Conservation (phyloP, 805 yeast genomes). For the Nakazawaea ishiwadae region DNA sequence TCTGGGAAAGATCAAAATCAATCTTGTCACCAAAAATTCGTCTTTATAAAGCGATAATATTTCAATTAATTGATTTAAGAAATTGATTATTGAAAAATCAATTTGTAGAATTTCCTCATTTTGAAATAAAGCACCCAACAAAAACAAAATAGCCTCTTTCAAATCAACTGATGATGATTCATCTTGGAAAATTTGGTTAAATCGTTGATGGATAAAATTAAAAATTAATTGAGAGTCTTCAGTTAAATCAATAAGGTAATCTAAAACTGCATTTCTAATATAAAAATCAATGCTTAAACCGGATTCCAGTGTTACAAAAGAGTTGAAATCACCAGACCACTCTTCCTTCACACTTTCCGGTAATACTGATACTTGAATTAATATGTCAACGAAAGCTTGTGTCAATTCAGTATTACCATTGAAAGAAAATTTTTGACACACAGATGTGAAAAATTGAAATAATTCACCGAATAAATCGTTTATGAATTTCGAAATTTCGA, state of each 20-base stretch:
- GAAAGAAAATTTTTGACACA: conserved; percentile 17
- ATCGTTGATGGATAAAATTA: conserved; percentile 16
- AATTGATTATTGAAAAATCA: conserved; percentile 18
- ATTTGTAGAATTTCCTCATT: conserved; percentile 28
- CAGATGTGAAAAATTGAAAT: conserved; percentile 25
- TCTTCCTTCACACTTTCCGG: conserved; percentile 38
- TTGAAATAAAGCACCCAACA: conserved; percentile 37
- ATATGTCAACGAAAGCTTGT: conserved; percentile 20
- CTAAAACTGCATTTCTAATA: conserved; percentile 59
- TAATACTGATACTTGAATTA: conserved; percentile 35
- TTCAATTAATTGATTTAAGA: conserved; percentile 18
- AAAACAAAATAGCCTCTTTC: conserved; percentile 36
- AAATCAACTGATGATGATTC: neutral
- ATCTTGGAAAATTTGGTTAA: conserved; percentile 12
- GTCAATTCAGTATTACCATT: conserved; percentile 13
- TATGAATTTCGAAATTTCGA: conserved; percentile 19
- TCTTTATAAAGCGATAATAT: conserved; percentile 17
- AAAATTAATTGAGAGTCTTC: conserved; percentile 24
- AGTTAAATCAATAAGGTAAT: conserved; percentile 47
- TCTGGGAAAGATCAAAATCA: conserved; percentile 50
- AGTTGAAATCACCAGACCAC: conserved; percentile 60
- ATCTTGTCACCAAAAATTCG: conserved; percentile 42
- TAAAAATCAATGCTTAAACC: conserved; percentile 55
- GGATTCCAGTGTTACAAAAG: conserved; percentile 67
- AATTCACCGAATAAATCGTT: conserved; percentile 22